Base-by-base conservation (phyloP, 2,329 filamentous ascomycete species). In the Aspergillus costaricaensis region DNA sequence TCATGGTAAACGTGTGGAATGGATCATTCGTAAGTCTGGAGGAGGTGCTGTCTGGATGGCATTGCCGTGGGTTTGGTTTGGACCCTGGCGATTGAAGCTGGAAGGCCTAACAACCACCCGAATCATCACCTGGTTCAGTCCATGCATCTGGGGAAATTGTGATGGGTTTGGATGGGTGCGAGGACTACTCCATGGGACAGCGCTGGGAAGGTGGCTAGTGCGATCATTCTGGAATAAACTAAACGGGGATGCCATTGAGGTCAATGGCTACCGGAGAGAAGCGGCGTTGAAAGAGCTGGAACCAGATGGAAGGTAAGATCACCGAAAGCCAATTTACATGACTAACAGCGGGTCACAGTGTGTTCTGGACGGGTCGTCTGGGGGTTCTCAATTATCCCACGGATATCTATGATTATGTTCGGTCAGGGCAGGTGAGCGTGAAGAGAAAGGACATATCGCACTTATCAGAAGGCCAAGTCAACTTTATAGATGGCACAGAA, bases 341-440 rank as follows among this genome's bases (percentile, higher is more conserved):
- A 32, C 55, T 54, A 39, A 59, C 39, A 5, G 0, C 12, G 32
- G 17, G 5, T 2, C 19, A 32, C 7, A 61, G 59, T 41, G 5
- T 61, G 4, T 61, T 61, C n/a, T 61, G 59, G 59, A 58, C 59
- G 2, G 59, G 50, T 9, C 50, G 59, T 2, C 43, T 61, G 3
- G 55, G 55, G 2, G 55, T 61, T 9, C 55, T 61, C 32, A 61
- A 54, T 32, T 61, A 61, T 17, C 43, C 59, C 6, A 25, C 23
- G 30, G n/a, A 61, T 39, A 58, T 58, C 30, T 43, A 58, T 44
- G 51, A 61, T 5, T 58, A 51, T 32, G 49, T 61, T n/a, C 51
- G 50, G 4, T 50, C 50, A 19, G 55, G 59, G 23, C 55, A 61
- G 36, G 59, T 58, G 25, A 61, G 6, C 4, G 52, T 61, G 3